Percentiles rank a stretch among this genome's conserved stretches.
Evolutionary conservation across 768 basidiomycete genomes (phyloP).

Genomic region (Lentinula lateritia): DNA sequence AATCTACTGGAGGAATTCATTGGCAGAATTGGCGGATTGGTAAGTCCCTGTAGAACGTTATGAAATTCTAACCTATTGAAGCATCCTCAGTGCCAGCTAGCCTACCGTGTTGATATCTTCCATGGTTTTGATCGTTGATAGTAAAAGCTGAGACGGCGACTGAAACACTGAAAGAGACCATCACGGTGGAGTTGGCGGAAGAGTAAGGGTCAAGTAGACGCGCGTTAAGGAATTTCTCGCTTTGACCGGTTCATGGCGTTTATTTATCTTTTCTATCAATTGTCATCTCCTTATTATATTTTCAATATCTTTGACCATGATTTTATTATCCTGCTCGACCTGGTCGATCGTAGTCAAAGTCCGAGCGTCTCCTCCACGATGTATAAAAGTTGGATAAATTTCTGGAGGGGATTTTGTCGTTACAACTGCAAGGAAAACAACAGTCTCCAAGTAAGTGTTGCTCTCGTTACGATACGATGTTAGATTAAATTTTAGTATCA

Average conservation of each 20-base stretch:
- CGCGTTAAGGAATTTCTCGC: not conserved
- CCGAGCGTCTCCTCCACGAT: not conserved
- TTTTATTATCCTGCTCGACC: not conserved
- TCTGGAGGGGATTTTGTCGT: not conserved
- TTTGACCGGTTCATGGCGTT: not conserved
- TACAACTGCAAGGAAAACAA: not conserved
- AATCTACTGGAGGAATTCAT: too few relatives aligned
- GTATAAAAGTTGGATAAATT: not conserved
- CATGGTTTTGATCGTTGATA: too few relatives aligned
- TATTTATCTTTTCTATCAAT: not conserved
- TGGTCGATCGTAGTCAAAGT: not conserved
- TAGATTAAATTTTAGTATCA: not conserved
- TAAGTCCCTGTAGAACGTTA: too few relatives aligned
- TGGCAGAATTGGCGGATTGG: too few relatives aligned
- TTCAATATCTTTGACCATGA: not conserved
- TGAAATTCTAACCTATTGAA: too few relatives aligned
- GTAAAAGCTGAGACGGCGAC: too few relatives aligned
- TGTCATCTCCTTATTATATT: not conserved
- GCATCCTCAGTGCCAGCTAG: too few relatives aligned
- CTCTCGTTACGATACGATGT: not conserved
- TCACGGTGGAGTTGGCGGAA: not conserved
- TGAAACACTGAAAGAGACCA: too few relatives aligned
- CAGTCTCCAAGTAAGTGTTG: not conserved
- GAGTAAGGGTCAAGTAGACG: not conserved
- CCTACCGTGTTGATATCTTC: too few relatives aligned